A percentile compares a stretch with the other conserved stretches of the same genome.
phyloP scores from a whole-genome alignment of 2,329 filamentous ascomycete genomes.

The Rosellinia necatrix region DNA sequence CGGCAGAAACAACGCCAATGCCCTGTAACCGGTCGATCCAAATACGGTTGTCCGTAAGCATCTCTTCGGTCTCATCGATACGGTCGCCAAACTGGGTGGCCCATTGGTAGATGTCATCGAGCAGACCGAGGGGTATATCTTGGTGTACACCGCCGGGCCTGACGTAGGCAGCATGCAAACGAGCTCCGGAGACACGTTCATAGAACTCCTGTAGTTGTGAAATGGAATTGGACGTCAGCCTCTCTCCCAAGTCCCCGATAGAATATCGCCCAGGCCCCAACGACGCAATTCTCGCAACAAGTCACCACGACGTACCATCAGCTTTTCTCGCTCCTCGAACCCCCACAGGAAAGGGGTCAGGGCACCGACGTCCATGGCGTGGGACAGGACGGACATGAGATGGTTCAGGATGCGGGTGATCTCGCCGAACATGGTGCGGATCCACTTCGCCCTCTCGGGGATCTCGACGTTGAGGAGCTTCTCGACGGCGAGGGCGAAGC shows the following conservation, averaged over 20 bases:
- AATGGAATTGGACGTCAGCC: conserved; percentile 6
- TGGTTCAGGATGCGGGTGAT: conserved; percentile 95
- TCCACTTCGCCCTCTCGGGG: conserved; percentile 94
- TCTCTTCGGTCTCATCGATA: conserved; percentile 97
- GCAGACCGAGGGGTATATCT: conserved; percentile 88
- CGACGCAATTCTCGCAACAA: background rate
- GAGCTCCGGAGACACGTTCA: conserved; percentile 96
- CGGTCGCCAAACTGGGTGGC: conserved; percentile 98
- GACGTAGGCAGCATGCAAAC: conserved; percentile 95
- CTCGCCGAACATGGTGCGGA: conserved; percentile 93
- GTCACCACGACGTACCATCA: conserved; percentile 73
- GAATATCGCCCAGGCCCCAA: too few species aligned
- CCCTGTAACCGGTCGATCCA: conserved; percentile 94
- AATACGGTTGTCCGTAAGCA: conserved; percentile 98
- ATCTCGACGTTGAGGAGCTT: conserved; percentile 98
- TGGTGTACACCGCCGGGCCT: conserved; percentile 95
- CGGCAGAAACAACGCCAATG: conserved; percentile 86
- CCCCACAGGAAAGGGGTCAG: conserved; percentile 98
- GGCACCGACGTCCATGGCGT: conserved; percentile 98
- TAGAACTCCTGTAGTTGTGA: conserved; percentile 82
- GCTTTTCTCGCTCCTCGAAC: conserved; percentile 98
- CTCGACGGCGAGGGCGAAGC: conserved; percentile 92
- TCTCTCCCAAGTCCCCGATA: too few species aligned
- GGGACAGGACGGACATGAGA: conserved; percentile 94
- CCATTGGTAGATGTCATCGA: conserved; percentile 99